A percentile compares a stretch with the other conserved stretches of the same genome.
phyloP scores from a whole-genome alignment of 208 protist species.

The Crithidia acanthocephali region DNA sequence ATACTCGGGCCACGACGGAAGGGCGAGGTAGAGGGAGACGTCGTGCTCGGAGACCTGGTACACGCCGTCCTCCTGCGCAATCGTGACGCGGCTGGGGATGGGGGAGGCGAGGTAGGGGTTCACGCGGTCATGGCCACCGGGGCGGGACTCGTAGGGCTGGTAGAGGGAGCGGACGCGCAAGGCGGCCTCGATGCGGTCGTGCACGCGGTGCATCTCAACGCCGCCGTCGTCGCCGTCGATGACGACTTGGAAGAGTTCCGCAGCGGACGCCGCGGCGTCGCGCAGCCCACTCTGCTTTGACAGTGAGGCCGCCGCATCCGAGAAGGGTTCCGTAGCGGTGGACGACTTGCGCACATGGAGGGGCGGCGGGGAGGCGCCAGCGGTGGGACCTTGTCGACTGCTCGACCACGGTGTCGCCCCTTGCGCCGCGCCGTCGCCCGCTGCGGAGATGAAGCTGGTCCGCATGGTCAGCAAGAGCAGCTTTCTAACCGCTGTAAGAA shows the following conservation, averaged over 20 bases:
- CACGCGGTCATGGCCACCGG: slow-evolving; percentile 8
- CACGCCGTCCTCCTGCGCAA: slow-evolving; percentile 65
- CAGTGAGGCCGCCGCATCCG: background rate
- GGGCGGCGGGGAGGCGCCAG: background rate
- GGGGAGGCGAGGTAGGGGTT: slow-evolving; percentile 28
- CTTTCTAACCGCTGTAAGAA: too few relatives aligned
- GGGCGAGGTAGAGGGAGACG: slow-evolving; percentile 34
- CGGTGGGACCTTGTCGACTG: background rate
- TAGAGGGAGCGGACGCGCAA: slow-evolving; percentile 73
- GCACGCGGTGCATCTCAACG: slow-evolving; percentile 84
- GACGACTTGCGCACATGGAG: background rate
- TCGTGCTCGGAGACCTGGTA: slow-evolving; percentile 73
- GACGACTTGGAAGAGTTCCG: slow-evolving; percentile 85
- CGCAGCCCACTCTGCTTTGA: background rate
- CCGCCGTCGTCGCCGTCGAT: slow-evolving; percentile 92
- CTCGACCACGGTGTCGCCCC: too few relatives aligned
- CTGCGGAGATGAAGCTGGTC: too few relatives aligned
- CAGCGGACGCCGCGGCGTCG: slow-evolving; percentile 40
- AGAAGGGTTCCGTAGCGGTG: slow-evolving; percentile 10
- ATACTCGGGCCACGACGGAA: slow-evolving; percentile 69
- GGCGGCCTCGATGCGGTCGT: slow-evolving; percentile 82
- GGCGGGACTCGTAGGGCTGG: slow-evolving; percentile 16
- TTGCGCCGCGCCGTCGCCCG: too few relatives aligned
- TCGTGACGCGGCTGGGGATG: slow-evolving; percentile 40
- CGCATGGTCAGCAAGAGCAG: too few relatives aligned